phyloP scores from a whole-genome alignment of 2,329 filamentous ascomycete genomes.

The Ophiostoma tasmaniense region DNA sequence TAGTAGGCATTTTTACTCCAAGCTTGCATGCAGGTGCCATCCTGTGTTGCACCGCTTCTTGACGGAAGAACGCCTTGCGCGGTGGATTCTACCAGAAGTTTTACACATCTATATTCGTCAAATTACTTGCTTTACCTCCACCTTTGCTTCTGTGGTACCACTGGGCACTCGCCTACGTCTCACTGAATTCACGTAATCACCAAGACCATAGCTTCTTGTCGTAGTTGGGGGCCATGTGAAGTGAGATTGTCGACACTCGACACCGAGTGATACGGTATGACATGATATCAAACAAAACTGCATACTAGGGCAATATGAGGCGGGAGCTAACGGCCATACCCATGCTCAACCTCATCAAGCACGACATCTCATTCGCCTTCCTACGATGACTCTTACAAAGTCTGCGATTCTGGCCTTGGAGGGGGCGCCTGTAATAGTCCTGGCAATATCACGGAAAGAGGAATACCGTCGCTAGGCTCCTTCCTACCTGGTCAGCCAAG shows the following conservation, averaged over 20 bases:
- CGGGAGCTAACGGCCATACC: not conserved
- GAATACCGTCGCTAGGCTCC: not conserved
- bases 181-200: not conserved
- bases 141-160: not conserved
- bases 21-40: not conserved
- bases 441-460: not conserved
- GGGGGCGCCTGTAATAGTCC: not conserved
- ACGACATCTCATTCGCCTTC: not conserved
- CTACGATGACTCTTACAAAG: not conserved
- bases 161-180: not conserved
- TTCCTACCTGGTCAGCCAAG: not conserved
- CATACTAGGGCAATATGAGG: no score
- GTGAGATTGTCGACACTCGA: not conserved
- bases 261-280: not conserved
- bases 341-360: not conserved
- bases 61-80: not conserved
- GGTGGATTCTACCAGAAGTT: not conserved
- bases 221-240: not conserved
- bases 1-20: not conserved
- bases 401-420: not conserved
- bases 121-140: not conserved
- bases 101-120: not conserved
- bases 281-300: not conserved
- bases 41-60: not conserved
- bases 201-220: not conserved